Percentiles rank a stretch among this genome's conserved stretches.
Evolutionary conservation across 768 basidiomycete species (phyloP).

Genomic region (Kwoniella mangroviensis): DNA sequence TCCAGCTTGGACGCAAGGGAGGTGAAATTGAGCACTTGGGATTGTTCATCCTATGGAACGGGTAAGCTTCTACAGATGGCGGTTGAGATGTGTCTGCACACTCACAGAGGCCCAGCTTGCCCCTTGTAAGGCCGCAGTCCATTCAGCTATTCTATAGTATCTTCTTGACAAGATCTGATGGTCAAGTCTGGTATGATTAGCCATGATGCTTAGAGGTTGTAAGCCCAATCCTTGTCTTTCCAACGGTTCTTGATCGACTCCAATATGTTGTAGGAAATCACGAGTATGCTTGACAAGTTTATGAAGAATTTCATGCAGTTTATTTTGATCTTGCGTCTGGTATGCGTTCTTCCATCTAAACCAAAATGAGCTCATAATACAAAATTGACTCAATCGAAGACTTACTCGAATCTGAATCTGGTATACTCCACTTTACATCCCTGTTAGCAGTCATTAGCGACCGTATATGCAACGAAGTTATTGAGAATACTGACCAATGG

Average conservation of each 20-base stretch:
- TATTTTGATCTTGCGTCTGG: slow-evolving; percentile 13
- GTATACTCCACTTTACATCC: slow-evolving; percentile 54
- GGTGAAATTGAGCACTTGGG: slow-evolving; percentile 46
- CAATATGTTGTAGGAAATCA: slow-evolving; percentile 25
- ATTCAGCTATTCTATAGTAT: slow-evolving; percentile 46
- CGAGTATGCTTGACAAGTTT: slow-evolving; percentile 37
- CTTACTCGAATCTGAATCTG: slow-evolving; percentile 47
- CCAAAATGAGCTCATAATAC: not conserved
- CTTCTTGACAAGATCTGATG: slow-evolving; percentile 39
- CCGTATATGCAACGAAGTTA: not conserved
- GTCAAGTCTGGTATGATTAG: not conserved
- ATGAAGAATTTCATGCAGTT: slow-evolving; percentile 24
- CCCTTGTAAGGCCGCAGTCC: slow-evolving; percentile 46
- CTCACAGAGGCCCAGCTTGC: slow-evolving; percentile 45
- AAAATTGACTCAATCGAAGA: not conserved
- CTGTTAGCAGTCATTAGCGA: slow-evolving; percentile 22
- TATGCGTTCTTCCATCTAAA: slow-evolving; percentile 46
- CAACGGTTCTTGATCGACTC: slow-evolving; percentile 23
- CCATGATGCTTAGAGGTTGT: slow-evolving; percentile 24
- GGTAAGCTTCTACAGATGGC: not conserved
- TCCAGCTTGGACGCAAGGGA: slow-evolving; percentile 46
- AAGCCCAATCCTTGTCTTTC: slow-evolving; percentile 42
- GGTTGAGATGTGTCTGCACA: not conserved
- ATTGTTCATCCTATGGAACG: slow-evolving; percentile 38
- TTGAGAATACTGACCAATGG: slow-evolving; percentile 38